These are phyloP conservation scores for Phylloporus sp. DNA, from an alignment of 768 basidiomycete genomes.

Conservation along the genomic window DNA sequence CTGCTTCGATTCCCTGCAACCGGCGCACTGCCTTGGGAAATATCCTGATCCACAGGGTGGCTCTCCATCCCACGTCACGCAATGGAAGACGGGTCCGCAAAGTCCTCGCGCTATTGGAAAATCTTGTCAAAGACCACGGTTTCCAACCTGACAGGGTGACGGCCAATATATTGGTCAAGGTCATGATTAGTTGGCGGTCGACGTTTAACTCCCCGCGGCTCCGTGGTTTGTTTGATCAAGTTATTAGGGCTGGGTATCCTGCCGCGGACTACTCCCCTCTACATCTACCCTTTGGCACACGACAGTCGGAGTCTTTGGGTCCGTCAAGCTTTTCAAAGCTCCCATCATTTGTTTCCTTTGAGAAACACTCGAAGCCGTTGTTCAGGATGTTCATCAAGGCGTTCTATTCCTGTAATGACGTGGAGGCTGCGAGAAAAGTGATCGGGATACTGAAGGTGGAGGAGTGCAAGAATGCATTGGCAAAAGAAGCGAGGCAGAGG, in stretches of 20 bases:
- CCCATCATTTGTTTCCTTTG: conserved; percentile 46
- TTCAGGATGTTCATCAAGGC: conserved; percentile 72
- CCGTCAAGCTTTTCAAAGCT: conserved; percentile 36
- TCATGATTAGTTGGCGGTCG: conserved; percentile 49
- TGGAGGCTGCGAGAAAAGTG: conserved; percentile 47
- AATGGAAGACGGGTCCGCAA: conserved; percentile 47
- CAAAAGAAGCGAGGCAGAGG: conserved; percentile 14
- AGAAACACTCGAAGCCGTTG: conserved; percentile 60
- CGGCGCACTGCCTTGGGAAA: conserved; percentile 51
- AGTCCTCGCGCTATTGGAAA: conserved; percentile 36
- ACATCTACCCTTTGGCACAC: conserved; percentile 46
- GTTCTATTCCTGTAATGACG: conserved; percentile 54
- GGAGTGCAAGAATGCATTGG: conserved; percentile 6
- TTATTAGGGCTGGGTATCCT: conserved; percentile 60
- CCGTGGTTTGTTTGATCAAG: conserved; percentile 59
- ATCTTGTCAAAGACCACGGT: conserved; percentile 40
- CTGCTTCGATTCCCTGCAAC: conserved; percentile 26
- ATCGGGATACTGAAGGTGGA: conserved; percentile 53
- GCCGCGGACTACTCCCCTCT: conserved; percentile 27
- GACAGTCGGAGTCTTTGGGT: conserved; percentile 5
- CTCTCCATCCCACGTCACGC: conserved; percentile 31
- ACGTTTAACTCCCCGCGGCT: conserved; percentile 42
- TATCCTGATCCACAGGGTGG: conserved; percentile 46
- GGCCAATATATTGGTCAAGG: conserved; percentile 63
- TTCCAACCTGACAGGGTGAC: conserved; percentile 69